These are phyloP conservation scores for Neurospora tetrasperma DNA, from an alignment of 495 filamentous ascomycete genomes.

Conservation along the genomic window DNA sequence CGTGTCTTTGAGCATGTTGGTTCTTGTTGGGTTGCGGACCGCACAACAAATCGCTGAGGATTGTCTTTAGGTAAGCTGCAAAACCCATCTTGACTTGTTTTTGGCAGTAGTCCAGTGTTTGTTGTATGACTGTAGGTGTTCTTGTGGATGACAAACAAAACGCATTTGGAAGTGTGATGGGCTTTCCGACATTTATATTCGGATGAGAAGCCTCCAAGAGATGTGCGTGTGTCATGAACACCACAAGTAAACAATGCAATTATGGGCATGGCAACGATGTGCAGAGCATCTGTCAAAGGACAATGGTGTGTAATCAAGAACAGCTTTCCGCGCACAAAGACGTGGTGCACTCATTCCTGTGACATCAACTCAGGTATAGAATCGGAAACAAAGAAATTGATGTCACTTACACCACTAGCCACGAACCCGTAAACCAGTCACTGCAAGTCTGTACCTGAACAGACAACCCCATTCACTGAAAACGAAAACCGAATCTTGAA, in stretches of 20 bases:
- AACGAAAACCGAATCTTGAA: conserved; percentile 8
- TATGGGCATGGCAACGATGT: not conserved
- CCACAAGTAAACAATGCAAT: not conserved
- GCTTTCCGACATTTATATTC: not conserved
- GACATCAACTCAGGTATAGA: not conserved
- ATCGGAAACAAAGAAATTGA: not conserved
- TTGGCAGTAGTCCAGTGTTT: not conserved
- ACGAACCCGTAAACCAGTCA: not conserved
- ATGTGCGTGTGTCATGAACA: not conserved
- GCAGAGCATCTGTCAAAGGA: not conserved
- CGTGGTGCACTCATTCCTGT: not conserved
- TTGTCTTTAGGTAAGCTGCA: not conserved
- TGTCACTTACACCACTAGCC: not conserved
- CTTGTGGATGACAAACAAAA: not conserved
- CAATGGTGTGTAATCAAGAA: not conserved
- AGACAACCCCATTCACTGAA: not conserved
- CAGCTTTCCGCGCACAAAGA: not conserved
- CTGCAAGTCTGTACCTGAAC: not conserved
- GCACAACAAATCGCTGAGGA: not conserved
- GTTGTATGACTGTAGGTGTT: not conserved
- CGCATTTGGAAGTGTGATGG: not conserved
- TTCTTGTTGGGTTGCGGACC: not conserved
- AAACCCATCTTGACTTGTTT: not conserved
- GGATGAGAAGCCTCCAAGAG: not conserved
- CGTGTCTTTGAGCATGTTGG: not conserved